Base-by-base conservation (phyloP, 1,284 basidiomycete genomes). In the Ustilago curta region DNA sequence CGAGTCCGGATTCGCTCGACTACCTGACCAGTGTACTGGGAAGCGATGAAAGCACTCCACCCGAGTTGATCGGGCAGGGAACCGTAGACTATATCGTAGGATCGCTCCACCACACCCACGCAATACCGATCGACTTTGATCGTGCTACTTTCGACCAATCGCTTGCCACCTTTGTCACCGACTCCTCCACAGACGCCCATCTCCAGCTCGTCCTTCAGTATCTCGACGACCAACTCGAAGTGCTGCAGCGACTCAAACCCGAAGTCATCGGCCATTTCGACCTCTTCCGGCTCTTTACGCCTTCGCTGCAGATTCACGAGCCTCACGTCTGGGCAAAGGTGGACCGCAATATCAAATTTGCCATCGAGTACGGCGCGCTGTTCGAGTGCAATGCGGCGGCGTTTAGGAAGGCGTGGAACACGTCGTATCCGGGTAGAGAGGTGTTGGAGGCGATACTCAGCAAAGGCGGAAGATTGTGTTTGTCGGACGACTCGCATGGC, bases 401-500 rank as follows among this genome's bases (percentile, higher is more conserved):
- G 5, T 91, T 98, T 78, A 87, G 94, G 72, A 99, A 99, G 85
- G 91, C 91, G 2, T 99, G 97, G 96, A 81, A 86, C 21, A 89
- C 90, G 8, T 65, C 92, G 4, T 98, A 97, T 86, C 97, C 96
- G 0, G 92, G 89, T 2, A 83, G 86, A 56, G 93, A 96, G 64
- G 88, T 97, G 12, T 31, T 78, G 35, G 76, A 95, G 92, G 83
- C 92, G 18, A 93, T 98, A 65, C 78, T 90, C 14, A 80, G 87
- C 19, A 83, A 88, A 39, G 88, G 88, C 7, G 96, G 96, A 0
- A 89, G 90, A 23, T 88, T 98, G 64, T 90, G 92, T 21, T 88
- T 98, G 19, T 98, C 95, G 2, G 96, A 99, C 84, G 96, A 99
- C 85, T 96, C 95, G 61, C 96, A 99, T 81, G 94, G 94, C 0